Base-by-base conservation (phyloP, 2,329 filamentous ascomycete species). In the Colletotrichum graminicola region DNA sequence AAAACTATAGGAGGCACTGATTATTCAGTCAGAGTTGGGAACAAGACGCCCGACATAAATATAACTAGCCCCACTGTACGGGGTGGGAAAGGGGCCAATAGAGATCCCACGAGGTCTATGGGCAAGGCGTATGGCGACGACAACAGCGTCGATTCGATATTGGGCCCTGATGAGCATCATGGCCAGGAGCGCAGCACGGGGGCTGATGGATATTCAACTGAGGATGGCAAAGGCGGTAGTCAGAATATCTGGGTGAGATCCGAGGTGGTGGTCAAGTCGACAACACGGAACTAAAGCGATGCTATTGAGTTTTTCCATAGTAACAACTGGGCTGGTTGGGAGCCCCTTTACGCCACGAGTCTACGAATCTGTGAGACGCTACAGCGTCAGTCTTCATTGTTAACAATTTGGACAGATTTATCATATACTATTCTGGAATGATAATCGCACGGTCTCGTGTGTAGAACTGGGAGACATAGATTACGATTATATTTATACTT, bases 1-100 rank as follows among this genome's bases (percentile, higher is more conserved):
- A 55, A 49, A 26, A 73, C 71, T 12, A 73, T 73, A 11, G 71
- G 71, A 16, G 71, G 71, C 8, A 71, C 66, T 14, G 62, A 73
- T 45, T 73, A 73, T 52, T 59, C 64, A 6, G 64, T 68, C 10
- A 34, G 68, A 16, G 59, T 71, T n/a, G 68, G 68, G 1, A 39
- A 67, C n/a, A 71, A 68, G 29, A 68, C 68, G 6, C 68, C 68
- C 32, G 68, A 71, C 6, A 21, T 61, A 45, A 39, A 66, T 21
- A n/a, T 71, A 32, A 39, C 47, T 41, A 29, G 64, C 3, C 18
- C 29, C 32, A 43, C 26, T 18, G 68, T 32, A 23, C 64, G 57
- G 36, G 32, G 57, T 39, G 68, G 68, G 1, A 43, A 62, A 4
- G 57, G 61, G 8, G 39, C 34, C 21, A 54, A 23, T 26, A 36